These are phyloP conservation scores for Halenospora varia DNA, from an alignment of 495 filamentous ascomycete species.

Conservation along the genomic window DNA sequence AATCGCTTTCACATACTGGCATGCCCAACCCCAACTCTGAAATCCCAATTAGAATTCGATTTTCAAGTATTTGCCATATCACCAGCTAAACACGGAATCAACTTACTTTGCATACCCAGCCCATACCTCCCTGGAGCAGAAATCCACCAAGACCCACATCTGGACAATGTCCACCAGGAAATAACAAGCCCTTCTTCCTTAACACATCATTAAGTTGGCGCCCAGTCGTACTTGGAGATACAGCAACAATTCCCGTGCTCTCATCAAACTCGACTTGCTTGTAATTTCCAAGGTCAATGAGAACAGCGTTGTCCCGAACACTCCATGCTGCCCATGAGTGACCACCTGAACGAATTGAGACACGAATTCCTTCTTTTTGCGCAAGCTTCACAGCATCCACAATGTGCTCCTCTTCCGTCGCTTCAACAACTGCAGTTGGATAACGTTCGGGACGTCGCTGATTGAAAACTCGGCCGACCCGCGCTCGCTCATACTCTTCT, in stretches of 20 bases:
- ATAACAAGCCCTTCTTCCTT: constrained; percentile 34
- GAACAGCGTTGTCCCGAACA: constrained; percentile 44
- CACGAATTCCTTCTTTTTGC: constrained; percentile 28
- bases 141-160: constrained; percentile 55
- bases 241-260: constrained; percentile 29
- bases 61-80: neutral
- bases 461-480: constrained; percentile 35
- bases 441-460: constrained; percentile 27
- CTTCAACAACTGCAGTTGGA: constrained; percentile 42
- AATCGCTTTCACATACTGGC: constrained; percentile 41
- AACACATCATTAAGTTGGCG: constrained; percentile 38
- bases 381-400: constrained; percentile 42
- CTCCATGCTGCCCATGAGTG: constrained; percentile 52
- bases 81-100: neutral
- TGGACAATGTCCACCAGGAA: constrained; percentile 51
- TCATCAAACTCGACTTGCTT: constrained; percentile 34
- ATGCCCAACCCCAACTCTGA: constrained; percentile 53
- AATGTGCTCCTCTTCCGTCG: constrained; percentile 35
- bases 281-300: constrained; percentile 38
- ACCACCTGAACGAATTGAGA: constrained; percentile 51
- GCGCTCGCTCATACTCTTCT: constrained; percentile 36
- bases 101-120: constrained; percentile 46
- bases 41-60: neutral
- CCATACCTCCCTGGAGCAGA: constrained; percentile 51
- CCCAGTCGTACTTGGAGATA: constrained; percentile 42